Evolutionary conservation across 2,329 filamentous ascomycete genomes (phyloP), one percentile per base, ranked within the genome.

Genomic region (Diaporthe nobilis): DNA sequence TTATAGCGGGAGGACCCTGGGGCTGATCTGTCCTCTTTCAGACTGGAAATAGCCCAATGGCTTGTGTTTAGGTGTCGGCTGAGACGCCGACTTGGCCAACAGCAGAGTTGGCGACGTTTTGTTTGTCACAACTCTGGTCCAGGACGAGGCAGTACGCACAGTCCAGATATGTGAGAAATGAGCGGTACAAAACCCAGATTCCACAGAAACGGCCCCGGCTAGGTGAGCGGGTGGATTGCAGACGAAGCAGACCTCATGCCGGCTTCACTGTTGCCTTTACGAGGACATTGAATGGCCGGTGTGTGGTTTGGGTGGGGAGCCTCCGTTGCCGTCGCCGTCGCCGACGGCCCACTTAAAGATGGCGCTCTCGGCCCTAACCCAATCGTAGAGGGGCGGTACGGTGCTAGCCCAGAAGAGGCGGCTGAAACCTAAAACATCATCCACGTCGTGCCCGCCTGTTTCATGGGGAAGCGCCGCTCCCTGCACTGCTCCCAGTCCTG

Each of bases 341-440:
- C 63, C 63, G 63, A 51, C 63, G 63, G 63, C 63, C 28, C n/a
- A 67, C 61, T 15, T 20, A 37, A 25, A 34, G 44, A 22, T 49
- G 61, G 44, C 20, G 22, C 28, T 15, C 7, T 67, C 28, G 42
- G 42, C 42, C 44, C 20, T 25, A 39, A 51, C 28, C 65, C 65
- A 68, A 68, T 68, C 9, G 47, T 7, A 53, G 31, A 25, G 25
- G 31, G 9, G 63, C 44, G 31, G 44, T 34, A 51, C 12, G 47
- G 47, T 53, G 65, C 65, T 68, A 53, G 47, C 47, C 65, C 31
- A 68, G 47, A 53, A 68, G 55, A 55, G 70, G 73, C 55, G 68
- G 73, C 34, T 60, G 34, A 53, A 63, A 60, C 65, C 73, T 75
- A 63, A 71, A 75, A 71, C 65, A 75, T 75, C 28, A 28, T 53